Evolutionary conservation across 805 yeast species (phyloP).

Genomic region (Metschnikowia lachancei): DNA sequence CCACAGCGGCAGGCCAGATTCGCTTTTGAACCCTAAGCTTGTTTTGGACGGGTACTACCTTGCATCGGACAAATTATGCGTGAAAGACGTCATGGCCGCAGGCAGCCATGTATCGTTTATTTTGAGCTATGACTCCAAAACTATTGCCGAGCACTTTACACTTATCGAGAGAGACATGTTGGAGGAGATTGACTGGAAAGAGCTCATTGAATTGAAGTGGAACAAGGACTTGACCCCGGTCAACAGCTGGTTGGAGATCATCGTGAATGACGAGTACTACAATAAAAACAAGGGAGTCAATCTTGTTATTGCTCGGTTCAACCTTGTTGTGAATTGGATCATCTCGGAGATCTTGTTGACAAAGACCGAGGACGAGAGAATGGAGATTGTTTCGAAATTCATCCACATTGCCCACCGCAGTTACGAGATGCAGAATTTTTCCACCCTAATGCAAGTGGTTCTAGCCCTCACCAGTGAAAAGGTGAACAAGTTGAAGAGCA

Average conservation of each 20-base stretch:
- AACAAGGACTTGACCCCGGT: slow-evolving; percentile 61
- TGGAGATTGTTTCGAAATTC: slow-evolving; percentile 73
- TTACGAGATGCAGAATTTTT: slow-evolving; percentile 68
- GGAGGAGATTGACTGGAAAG: slow-evolving; percentile 89
- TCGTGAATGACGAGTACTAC: slow-evolving; percentile 52
- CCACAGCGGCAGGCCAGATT: slow-evolving; percentile 15
- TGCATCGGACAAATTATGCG: slow-evolving; percentile 29
- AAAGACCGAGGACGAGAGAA: slow-evolving; percentile 53
- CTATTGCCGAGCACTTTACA: slow-evolving; percentile 79
- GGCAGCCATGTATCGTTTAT: slow-evolving; percentile 78
- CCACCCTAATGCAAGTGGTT: slow-evolving; percentile 84
- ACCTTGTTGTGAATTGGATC: slow-evolving; percentile 87
- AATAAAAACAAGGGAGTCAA: slow-evolving; percentile 67
- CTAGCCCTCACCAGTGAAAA: slow-evolving; percentile 72
- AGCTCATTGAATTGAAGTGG: slow-evolving; percentile 75
- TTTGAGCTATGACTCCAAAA: slow-evolving; percentile 62
- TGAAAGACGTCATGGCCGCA: slow-evolving; percentile 42
- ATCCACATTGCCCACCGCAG: slow-evolving; percentile 84
- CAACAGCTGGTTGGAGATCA: slow-evolving; percentile 78
- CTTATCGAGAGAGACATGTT: slow-evolving; percentile 81
- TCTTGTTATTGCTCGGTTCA: slow-evolving; percentile 79
- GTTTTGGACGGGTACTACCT: slow-evolving; percentile 37
- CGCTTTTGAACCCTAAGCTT: slow-evolving; percentile 26
- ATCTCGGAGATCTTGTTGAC: slow-evolving; percentile 83
- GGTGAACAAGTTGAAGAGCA: slow-evolving; percentile 55